phyloP scores from a whole-genome alignment of 1,139 yeast genomes.

The Pichia sp. region DNA sequence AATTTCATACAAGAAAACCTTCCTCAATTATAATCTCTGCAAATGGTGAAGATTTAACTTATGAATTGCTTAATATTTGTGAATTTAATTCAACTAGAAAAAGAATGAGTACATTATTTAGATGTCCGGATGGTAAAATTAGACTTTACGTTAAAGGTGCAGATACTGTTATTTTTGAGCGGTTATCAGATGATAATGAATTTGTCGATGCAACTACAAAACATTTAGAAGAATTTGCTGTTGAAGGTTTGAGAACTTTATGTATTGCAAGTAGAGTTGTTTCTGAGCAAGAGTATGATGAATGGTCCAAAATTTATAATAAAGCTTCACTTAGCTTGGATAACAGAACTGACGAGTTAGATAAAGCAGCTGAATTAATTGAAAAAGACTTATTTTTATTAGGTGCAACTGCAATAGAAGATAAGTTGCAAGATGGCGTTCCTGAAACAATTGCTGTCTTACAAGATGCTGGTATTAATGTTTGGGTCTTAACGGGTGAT shows the following conservation, averaged over 20 bases:
- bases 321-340: slow-evolving; percentile 79
- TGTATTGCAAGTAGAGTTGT: slow-evolving; percentile 86
- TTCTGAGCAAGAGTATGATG: slow-evolving; percentile 67
- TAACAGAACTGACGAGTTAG: slow-evolving; percentile 68
- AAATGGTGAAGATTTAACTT: slow-evolving; percentile 45
- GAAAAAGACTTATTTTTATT: slow-evolving; percentile 72
- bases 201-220: slow-evolving; percentile 76
- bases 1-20: slow-evolving; percentile 80
- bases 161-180: slow-evolving; percentile 87
- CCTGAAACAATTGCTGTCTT: slow-evolving; percentile 94
- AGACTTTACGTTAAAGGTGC: slow-evolving; percentile 95
- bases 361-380: slow-evolving; percentile 77
- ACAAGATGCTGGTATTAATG: slow-evolving; percentile 92
- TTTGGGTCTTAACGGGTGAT: slow-evolving; percentile 98
- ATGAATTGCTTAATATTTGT: slow-evolving; percentile 81
- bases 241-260: slow-evolving; percentile 89
- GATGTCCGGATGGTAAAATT: slow-evolving; percentile 91
- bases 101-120: slow-evolving; percentile 92
- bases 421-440: slow-evolving; percentile 94
- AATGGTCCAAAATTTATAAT: slow-evolving; percentile 57
- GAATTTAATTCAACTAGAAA: slow-evolving; percentile 97
- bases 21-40: slow-evolving; percentile 65
- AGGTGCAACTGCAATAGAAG: slow-evolving; percentile 99
- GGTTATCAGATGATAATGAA: slow-evolving; percentile 70
- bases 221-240: slow-evolving; percentile 94